Conservation (phyloP, 2,329 filamentous ascomycete genomes). For the Amylocarpus encephaloides region DNA sequence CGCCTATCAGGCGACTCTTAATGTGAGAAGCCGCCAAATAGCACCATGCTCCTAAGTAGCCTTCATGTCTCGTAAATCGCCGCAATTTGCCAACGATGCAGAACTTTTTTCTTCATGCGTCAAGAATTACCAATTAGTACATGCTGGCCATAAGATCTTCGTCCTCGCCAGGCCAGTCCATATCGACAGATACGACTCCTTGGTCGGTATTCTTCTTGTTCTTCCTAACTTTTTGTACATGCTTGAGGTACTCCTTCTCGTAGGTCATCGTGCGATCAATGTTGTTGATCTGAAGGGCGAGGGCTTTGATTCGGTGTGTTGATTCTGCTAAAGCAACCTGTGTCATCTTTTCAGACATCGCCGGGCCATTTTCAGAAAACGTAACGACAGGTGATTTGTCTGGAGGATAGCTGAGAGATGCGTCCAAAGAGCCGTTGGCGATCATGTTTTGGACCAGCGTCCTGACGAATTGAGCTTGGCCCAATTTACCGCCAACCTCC, state of each 20-base stretch:
- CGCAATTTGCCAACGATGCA: neutral
- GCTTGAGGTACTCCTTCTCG: constrained; percentile 50
- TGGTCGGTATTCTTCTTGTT: constrained; percentile 9
- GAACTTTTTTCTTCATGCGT: neutral
- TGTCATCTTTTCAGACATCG: constrained; percentile 46
- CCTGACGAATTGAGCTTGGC: constrained; percentile 38
- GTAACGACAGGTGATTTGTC: constrained; percentile 43
- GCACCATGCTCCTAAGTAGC: neutral
- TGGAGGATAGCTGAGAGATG: constrained; percentile 41
- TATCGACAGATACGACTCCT: constrained; percentile 7
- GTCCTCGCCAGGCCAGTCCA: constrained; percentile 28
- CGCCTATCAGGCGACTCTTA: neutral
- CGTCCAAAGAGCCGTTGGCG: constrained; percentile 44
- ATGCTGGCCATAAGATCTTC: constrained; percentile 28
- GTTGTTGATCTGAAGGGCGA: constrained; percentile 44
- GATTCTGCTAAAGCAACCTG: constrained; percentile 40
- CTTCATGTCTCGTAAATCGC: neutral
- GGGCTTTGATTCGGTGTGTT: constrained; percentile 37
- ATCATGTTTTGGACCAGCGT: constrained; percentile 51
- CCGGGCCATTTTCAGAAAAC: constrained; percentile 40
- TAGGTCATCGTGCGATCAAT: constrained; percentile 48
- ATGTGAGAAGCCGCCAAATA: neutral
- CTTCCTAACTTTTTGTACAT: constrained; percentile 37
- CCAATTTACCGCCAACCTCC: constrained; percentile 42
- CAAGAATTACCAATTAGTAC: constrained; percentile 11